Evolutionary conservation across 2,329 filamentous ascomycete species (phyloP).

Genomic region (Ceratocystis diversiconidia): DNA sequence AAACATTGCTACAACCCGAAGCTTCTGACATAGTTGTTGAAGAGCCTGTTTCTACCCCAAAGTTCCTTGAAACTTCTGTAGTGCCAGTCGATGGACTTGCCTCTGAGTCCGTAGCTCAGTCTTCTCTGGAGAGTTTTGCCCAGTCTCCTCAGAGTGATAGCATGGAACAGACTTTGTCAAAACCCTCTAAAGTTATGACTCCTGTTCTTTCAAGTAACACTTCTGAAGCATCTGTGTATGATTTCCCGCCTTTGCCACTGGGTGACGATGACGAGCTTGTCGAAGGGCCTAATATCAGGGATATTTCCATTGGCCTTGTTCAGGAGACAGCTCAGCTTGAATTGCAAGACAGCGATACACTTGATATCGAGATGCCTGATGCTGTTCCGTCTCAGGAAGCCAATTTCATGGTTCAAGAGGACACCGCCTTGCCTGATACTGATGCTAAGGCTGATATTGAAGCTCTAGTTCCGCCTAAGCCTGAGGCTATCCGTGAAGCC

Average conservation of each 20-base stretch:
- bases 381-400: neutral
- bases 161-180: neutral
- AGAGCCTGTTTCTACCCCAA: neutral
- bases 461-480: too few relatives aligned
- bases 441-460: neutral
- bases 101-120: neutral
- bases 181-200: neutral
- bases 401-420: neutral
- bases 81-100: neutral
- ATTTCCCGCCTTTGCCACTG: neutral
- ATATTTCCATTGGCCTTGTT: neutral
- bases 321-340: neutral
- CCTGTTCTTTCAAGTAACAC: neutral
- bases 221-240: neutral
- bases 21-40: neutral
- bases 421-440: neutral
- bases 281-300: neutral
- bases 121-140: neutral
- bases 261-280: neutral
- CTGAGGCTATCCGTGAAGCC: neutral
- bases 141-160: neutral
- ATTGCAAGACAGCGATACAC: neutral
- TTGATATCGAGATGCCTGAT: too few relatives aligned
- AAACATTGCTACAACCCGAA: neutral
- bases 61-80: neutral